Evolutionary conservation across 2,329 filamentous ascomycete genomes (phyloP).

Genomic region (Aspergillus tanneri): DNA sequence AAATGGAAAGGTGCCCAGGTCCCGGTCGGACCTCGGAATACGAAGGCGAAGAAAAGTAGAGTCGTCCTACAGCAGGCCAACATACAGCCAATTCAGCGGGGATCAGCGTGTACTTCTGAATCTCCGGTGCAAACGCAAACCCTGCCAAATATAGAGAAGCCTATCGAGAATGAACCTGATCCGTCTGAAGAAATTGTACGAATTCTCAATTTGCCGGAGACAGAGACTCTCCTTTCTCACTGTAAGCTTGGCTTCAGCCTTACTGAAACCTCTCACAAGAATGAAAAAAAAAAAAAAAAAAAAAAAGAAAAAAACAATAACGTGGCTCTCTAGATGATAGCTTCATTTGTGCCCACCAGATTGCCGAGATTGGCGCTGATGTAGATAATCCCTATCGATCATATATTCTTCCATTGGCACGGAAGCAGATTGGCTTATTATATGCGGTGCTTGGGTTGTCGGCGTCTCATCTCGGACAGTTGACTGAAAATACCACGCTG

Average conservation of each 20-base stretch:
- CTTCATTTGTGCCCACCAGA: constrained; percentile 31
- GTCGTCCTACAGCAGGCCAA: background rate
- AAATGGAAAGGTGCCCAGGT: constrained; percentile 30
- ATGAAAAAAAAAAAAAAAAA: no score
- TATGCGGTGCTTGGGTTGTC: constrained; percentile 31
- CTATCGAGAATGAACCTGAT: background rate
- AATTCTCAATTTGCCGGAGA: constrained; percentile 15
- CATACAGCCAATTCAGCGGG: background rate
- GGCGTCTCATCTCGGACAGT: constrained; percentile 29
- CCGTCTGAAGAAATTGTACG: constrained; percentile 4
- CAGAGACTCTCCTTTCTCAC: constrained; percentile 22
- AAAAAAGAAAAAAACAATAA: constrained; percentile 6
- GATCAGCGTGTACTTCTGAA: background rate
- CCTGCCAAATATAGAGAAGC: background rate
- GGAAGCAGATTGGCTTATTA: constrained; percentile 28
- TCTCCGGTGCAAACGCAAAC: background rate
- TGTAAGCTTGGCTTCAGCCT: no score
- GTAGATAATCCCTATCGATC: constrained; percentile 30
- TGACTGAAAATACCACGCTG: constrained; percentile 20
- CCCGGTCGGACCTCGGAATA: constrained; percentile 14
- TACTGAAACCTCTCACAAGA: no score
- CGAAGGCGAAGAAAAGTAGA: background rate
- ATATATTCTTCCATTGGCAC: constrained; percentile 31
- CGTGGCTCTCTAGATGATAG: constrained; percentile 23
- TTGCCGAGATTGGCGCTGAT: constrained; percentile 24